Evolutionary conservation across 108 stramenopile species (phyloP).

Genomic region (Cyclotella cryptica): DNA sequence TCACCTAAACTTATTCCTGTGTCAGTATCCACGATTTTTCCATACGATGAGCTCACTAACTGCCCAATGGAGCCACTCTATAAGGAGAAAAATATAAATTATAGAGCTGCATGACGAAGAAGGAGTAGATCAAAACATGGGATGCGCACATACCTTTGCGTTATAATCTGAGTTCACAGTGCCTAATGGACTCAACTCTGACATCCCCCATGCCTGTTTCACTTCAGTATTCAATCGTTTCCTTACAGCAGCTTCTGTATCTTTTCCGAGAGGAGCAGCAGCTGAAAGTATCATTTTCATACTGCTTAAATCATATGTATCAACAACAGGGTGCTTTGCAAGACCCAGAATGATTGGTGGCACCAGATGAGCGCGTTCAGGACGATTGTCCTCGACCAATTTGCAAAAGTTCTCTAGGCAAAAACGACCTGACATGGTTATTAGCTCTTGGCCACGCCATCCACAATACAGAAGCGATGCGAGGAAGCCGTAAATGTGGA

Average conservation of each 20-base stretch:
- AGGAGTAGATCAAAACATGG: no score
- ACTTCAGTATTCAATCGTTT: slow-evolving; percentile 62
- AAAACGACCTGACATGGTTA: slow-evolving; percentile 83
- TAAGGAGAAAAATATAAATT: neutral
- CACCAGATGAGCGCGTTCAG: slow-evolving; percentile 87
- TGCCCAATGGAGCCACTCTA: slow-evolving; percentile 78
- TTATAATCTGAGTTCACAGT: slow-evolving; percentile 71
- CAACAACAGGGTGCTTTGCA: slow-evolving; percentile 85
- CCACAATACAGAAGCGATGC: slow-evolving; percentile 65
- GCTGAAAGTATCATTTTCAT: slow-evolving; percentile 73
- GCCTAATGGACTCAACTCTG: slow-evolving; percentile 75
- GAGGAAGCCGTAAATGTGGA: slow-evolving; percentile 92
- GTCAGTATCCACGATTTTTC: slow-evolving; percentile 80
- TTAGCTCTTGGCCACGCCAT: slow-evolving; percentile 74
- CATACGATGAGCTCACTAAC: slow-evolving; percentile 69
- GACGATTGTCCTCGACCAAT: slow-evolving; percentile 71
- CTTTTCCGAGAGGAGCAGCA: slow-evolving; percentile 87
- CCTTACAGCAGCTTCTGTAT: slow-evolving; percentile 69
- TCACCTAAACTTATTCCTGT: slow-evolving; percentile 62
- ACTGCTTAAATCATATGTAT: slow-evolving; percentile 74
- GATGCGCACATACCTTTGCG: slow-evolving; percentile 10
- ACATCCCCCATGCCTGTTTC: slow-evolving; percentile 90
- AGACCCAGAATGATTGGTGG: slow-evolving; percentile 85
- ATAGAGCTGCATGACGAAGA: no score
- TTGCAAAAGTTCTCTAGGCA: slow-evolving; percentile 82